Conservation (phyloP, 768 basidiomycete species). For the Cyclocybe aegerita region DNA sequence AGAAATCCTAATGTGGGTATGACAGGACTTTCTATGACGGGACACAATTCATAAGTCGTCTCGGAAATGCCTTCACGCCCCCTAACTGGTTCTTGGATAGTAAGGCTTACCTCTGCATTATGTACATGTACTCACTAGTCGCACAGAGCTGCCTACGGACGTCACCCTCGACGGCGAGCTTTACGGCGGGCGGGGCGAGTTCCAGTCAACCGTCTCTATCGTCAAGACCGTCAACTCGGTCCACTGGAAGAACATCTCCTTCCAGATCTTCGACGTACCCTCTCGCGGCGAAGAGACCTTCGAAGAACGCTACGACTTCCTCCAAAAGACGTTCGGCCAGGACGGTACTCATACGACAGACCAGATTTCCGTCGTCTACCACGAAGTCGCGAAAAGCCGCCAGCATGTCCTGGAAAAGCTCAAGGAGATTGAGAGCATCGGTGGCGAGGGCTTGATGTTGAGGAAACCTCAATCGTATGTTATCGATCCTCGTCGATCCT, state of each 20-base stretch:
- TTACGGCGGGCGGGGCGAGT: conserved; percentile 55
- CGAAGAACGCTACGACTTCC: conserved; percentile 46
- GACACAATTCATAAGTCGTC: conserved; percentile 49
- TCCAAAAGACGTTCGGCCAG: conserved; percentile 47
- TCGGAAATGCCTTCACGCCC: conserved; percentile 58
- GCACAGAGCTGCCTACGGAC: conserved; percentile 50
- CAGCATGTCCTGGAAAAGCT: conserved; percentile 54
- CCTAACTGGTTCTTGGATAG: conserved; percentile 59
- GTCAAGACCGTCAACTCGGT: conserved; percentile 59
- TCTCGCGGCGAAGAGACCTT: conserved; percentile 46
- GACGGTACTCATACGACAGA: conserved; percentile 41
- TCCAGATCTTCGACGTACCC: conserved; percentile 62
- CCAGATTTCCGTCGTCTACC: conserved; percentile 48
- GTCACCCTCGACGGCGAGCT: conserved; percentile 60
- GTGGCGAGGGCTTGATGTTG: conserved; percentile 63
- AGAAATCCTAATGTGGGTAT: neutral
- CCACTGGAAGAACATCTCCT: conserved; percentile 54
- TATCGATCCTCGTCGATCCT: neutral
- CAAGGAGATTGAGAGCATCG: conserved; percentile 51
- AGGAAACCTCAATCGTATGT: conserved; percentile 47
- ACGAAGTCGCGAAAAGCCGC: conserved; percentile 41
- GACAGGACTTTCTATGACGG: conserved; percentile 55
- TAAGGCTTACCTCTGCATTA: conserved; percentile 20
- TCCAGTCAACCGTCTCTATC: conserved; percentile 58
- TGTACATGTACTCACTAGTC: neutral